A percentile compares a stretch with the other conserved stretches of the same genome.
Conservation (phyloP, 345 rosid species). For the Arabidopsis arenosa region DNA sequence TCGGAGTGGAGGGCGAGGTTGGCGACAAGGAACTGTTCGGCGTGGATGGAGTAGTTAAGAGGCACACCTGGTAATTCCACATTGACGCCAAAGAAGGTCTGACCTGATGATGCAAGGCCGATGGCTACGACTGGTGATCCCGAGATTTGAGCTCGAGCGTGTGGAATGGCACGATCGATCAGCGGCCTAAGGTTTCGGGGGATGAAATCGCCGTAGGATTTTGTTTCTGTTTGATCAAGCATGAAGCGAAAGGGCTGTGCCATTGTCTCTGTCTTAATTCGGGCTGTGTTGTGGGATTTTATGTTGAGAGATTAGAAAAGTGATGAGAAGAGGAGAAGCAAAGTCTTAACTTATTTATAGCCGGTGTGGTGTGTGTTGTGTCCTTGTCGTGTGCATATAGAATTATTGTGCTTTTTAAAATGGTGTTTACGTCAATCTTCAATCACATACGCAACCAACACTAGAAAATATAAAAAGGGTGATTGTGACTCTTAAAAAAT, state of each 20-base stretch:
- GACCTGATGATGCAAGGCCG: slow-evolving; percentile 79
- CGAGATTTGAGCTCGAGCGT: slow-evolving; percentile 81
- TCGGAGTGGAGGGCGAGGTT: slow-evolving; percentile 74
- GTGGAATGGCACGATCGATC: neutral
- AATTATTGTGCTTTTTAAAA: too few species aligned
- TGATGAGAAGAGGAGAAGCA: neutral
- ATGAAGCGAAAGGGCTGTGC: neutral
- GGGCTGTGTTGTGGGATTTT: neutral
- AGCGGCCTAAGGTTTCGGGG: too few species aligned
- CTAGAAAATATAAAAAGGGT: neutral
- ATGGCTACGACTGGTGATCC: slow-evolving; percentile 64
- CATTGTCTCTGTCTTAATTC: neutral
- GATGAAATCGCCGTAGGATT: too few species aligned
- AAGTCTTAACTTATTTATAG: neutral
- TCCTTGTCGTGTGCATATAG: too few species aligned
- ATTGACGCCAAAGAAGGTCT: slow-evolving; percentile 75
- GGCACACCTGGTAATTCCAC: slow-evolving; percentile 91
- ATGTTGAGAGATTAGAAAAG: neutral
- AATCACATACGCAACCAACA: neutral
- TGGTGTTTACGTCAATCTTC: too few species aligned
- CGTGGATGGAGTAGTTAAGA: slow-evolving; percentile 84
- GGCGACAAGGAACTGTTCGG: slow-evolving; percentile 89
- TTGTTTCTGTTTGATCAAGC: too few species aligned
- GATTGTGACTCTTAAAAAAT: neutral
- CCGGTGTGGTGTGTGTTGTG: too few species aligned